Percentiles rank a stretch among this genome's conserved stretches.
These are phyloP conservation scores for Hypomyces rosellus DNA, from an alignment of 2,329 filamentous ascomycete species.

Conservation along the genomic window DNA sequence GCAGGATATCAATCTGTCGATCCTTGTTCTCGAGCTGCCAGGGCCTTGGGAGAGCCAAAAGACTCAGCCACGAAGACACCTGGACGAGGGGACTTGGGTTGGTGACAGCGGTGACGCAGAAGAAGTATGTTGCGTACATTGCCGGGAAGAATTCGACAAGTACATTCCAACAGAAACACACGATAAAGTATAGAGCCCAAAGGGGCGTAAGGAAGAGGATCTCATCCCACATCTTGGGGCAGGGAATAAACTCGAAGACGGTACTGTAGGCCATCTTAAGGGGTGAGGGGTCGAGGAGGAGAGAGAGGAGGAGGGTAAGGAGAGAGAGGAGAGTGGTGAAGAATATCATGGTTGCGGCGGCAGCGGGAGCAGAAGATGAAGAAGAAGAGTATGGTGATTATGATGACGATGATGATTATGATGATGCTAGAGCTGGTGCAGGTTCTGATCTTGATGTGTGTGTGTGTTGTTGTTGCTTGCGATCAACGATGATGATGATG, in stretches of 20 bases:
- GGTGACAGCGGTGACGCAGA: constrained; percentile 6
- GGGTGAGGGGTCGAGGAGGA: neutral
- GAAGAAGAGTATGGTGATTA: neutral
- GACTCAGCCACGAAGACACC: constrained; percentile 6
- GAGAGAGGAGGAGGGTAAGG: neutral
- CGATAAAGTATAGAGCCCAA: constrained; percentile 2
- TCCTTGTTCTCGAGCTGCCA: constrained; percentile 4
- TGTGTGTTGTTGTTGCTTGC: neutral
- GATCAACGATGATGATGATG: neutral
- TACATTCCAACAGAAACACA: constrained; percentile 4
- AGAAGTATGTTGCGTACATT: neutral
- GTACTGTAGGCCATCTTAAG: constrained; percentile 7
- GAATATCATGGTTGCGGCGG: neutral
- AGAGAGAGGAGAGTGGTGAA: neutral
- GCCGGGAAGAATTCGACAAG: constrained; percentile 4
- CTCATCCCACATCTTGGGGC: constrained; percentile 1
- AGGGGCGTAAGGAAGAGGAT: neutral
- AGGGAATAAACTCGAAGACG: constrained; percentile 7
- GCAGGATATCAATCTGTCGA: constrained; percentile 6
- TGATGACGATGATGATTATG: neutral
- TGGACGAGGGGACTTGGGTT: constrained; percentile 5
- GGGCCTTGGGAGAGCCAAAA: constrained; percentile 4
- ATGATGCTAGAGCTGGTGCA: neutral
- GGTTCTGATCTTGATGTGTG: neutral
- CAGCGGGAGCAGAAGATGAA: neutral